Base-by-base conservation (phyloP, 2,329 filamentous ascomycete genomes). In the Colletotrichum australisinense region DNA sequence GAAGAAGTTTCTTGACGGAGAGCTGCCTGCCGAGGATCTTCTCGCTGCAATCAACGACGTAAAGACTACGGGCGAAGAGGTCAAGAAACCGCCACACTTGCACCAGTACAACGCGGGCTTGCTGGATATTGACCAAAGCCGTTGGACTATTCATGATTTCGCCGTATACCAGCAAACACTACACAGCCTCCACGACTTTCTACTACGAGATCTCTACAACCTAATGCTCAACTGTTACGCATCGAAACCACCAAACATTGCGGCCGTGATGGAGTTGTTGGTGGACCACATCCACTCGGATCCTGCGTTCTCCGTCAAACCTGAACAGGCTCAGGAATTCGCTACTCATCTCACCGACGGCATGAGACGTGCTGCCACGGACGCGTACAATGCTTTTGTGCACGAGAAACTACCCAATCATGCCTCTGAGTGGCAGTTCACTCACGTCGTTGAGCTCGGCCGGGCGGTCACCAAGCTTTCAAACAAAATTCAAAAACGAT, bases 401-500 rank as follows among this genome's bases (percentile, higher is more conserved):
- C 90, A 95, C 72, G 91, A 92, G 74, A 90, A 95, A 78, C 92
- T 99, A 1, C 95, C 95, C 1, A 89, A 93, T 42, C 90, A 93
- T 68, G 92, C 94, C 77, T 91, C 95, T 76, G 89, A 94, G 63
- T 98, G 97, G 95, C 91, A 98, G 77, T 96, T 97, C 80, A 93
- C 90, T 75, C 94, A 98, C 81, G 93, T 98, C 69, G 95, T 98
- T 72, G 91, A 95, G 79, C 89, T 99, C 28, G 95, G 95, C 19
- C 94, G 97, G 80, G 91, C 92, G 0, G 94, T 98, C 5, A 92
- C 95, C 62, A 95, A 94, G 76, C 87, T 98, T 38, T 94, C 93
- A 75, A 93, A 97, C 78, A 94, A 93, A 80, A 97, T 98, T 64
- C 93, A 95, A 81, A 98, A 98, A 84, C 91, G 96, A 62, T 99